Base-by-base conservation (phyloP, 2,329 filamentous ascomycete species). In the Penicillium sp. region DNA sequence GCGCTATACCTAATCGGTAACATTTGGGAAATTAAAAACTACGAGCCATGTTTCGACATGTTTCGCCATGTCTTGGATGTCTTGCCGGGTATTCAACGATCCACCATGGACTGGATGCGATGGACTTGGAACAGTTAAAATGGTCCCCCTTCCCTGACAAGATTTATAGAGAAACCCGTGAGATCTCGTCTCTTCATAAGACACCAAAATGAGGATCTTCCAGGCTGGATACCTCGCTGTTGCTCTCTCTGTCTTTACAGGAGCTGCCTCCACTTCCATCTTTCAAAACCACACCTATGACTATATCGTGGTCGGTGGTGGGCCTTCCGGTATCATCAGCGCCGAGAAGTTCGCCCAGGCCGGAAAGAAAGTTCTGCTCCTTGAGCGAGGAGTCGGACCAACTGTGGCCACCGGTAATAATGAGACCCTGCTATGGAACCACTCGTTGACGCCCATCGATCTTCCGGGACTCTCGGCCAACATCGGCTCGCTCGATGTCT, bases 401-500 rank as follows among this genome's bases (percentile, higher is more conserved):
- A 67, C 65, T 5, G 63, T 67, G 19, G 53, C 58, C 10, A 67
- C 64, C 4, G 65, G 65, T 19, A 58, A 63, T 11, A 67, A 65
- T 25, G 56, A 64, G 10, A 66, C 65, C 22, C 60, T 67, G 11
- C 8, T 44, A 26, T 67, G 64, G 65, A 60, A 65, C 49, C 53
- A 61, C 33, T 46, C 47, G 17, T 42, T 67, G 49, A 69, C 67
- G 3, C 46, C 63, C 0, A 64, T 69, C 37, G 67, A 68, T 47
- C 50, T 69, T 5, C 67, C 67, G 3, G 66, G 67, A 7, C 37
- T 69, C 8, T 68, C 66, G 12, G 65, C 61, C 8, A 56, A 67
- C 26, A 57, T 69, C 40, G 67, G 61, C 1, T 36, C 47, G 12
- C 55, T 62, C 17, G 47, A 55, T 43, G 54, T 52, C 19, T 66